These are phyloP conservation scores for Cercospora nicotianae DNA, from an alignment of 2,329 filamentous ascomycete genomes.

Conservation along the genomic window DNA sequence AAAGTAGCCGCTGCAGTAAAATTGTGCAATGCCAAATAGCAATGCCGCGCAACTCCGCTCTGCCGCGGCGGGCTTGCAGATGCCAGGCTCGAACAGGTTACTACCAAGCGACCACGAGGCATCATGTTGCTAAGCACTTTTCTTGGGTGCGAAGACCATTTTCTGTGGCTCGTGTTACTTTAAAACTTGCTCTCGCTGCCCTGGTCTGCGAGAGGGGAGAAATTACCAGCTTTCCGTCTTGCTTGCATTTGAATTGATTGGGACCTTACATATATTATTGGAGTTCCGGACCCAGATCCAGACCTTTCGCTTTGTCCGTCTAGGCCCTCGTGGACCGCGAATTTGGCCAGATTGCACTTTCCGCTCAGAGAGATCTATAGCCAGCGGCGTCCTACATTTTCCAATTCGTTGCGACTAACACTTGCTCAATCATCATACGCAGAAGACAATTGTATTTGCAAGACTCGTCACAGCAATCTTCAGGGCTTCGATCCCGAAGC, in stretches of 20 bases:
- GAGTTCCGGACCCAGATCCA: neutral
- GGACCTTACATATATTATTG: neutral
- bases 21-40: neutral
- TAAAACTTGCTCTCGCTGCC: constrained; percentile 3
- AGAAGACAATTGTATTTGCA: neutral
- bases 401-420: neutral
- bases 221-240: neutral
- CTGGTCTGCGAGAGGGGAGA: neutral
- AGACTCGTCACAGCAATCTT: neutral
- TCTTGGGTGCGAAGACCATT: neutral
- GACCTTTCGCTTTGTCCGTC: neutral
- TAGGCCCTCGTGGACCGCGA: neutral
- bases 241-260: neutral
- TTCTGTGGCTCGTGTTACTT: neutral
- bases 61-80: neutral
- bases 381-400: too few species aligned
- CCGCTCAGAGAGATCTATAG: neutral
- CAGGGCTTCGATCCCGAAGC: neutral
- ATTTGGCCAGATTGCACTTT: neutral
- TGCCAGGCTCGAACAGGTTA: constrained; percentile 1
- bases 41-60: neutral
- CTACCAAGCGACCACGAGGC: neutral
- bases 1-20: neutral
- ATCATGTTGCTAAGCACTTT: constrained; percentile 1
- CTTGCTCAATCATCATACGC: neutral